Percentiles rank a stretch among this genome's conserved stretches.
Evolutionary conservation across 306 rosid genomes (phyloP).

Genomic region (Rubus idaeus): DNA sequence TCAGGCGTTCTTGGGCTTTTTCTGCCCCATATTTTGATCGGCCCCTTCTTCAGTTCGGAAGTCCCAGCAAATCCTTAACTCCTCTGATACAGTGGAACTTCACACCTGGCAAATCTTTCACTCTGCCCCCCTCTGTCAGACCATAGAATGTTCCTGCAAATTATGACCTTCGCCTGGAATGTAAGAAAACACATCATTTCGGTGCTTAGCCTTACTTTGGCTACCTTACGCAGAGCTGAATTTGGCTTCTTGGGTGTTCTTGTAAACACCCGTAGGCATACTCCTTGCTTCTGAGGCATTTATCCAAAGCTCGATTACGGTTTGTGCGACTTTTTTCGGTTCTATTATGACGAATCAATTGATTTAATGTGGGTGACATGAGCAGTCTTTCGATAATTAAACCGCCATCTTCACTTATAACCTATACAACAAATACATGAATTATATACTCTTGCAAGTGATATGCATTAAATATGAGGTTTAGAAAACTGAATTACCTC

Average conservation of each 20-base stretch:
- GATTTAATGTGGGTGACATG: slow-evolving; percentile 13
- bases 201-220: slow-evolving; percentile 8
- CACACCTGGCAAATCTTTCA: no score
- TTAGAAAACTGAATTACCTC: slow-evolving; percentile 57
- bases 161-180: no score
- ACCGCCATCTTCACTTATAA: slow-evolving; percentile 68
- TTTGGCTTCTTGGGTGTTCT: slow-evolving; percentile 14
- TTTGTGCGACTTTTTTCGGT: slow-evolving; percentile 3
- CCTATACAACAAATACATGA: slow-evolving; percentile 38
- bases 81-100: slow-evolving; percentile 11
- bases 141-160: no score
- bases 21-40: slow-evolving; percentile 13
- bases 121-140: no score
- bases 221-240: slow-evolving; percentile 13
- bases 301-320: slow-evolving; percentile 15
- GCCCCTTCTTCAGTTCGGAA: slow-evolving; percentile 9
- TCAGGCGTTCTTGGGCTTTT: slow-evolving; percentile 1
- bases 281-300: slow-evolving; percentile 14
- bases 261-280: slow-evolving; percentile 7
- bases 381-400: slow-evolving; percentile 57
- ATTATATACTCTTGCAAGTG: background rate
- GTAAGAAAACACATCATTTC: slow-evolving; percentile 8
- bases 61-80: slow-evolving; percentile 11
- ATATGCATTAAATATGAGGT: background rate
- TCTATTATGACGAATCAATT: slow-evolving; percentile 7